Evolutionary conservation across 306 rosid genomes (phyloP).

Genomic region (Cercis canadensis): DNA sequence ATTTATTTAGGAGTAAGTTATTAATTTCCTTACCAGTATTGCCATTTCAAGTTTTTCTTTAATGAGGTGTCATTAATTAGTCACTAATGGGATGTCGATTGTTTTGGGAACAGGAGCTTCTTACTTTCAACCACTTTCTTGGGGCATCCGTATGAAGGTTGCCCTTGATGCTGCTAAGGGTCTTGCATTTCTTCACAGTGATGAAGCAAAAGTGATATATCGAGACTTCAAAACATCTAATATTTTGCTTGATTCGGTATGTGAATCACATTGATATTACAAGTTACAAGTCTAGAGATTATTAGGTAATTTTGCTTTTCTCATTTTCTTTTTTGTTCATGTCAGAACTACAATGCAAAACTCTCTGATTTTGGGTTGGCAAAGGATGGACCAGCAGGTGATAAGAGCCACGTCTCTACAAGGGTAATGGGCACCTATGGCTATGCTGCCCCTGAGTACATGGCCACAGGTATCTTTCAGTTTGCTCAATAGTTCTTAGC

Average conservation of each 20-base stretch:
- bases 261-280: slow-evolving; percentile 27
- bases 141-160: slow-evolving; percentile 85
- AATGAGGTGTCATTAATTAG: slow-evolving; percentile 9
- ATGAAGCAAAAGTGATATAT: slow-evolving; percentile 87
- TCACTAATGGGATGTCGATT: not conserved
- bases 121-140: slow-evolving; percentile 86
- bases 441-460: slow-evolving; percentile 96
- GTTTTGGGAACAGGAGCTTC: slow-evolving; percentile 70
- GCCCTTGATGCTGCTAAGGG: slow-evolving; percentile 94
- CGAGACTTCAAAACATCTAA: slow-evolving; percentile 90
- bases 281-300: not conserved
- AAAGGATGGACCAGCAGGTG: slow-evolving; percentile 91
- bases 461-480: slow-evolving; percentile 82
- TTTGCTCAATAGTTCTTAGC: slow-evolving; percentile 17
- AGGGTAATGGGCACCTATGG: slow-evolving; percentile 98
- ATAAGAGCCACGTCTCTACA: slow-evolving; percentile 90
- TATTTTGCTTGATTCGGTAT: slow-evolving; percentile 80
- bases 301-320: slow-evolving; percentile 35
- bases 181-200: slow-evolving; percentile 94
- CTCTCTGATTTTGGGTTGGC: slow-evolving; percentile 99
- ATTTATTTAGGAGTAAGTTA: slow-evolving; percentile 89
- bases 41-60: slow-evolving; percentile 24
- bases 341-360: slow-evolving; percentile 76
- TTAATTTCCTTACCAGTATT: slow-evolving; percentile 14
- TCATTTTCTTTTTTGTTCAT: slow-evolving; percentile 31